Evolutionary conservation across 2,329 filamentous ascomycete species (phyloP), one percentile per base, ranked within the genome.

Genomic region (Ophiostoma sp.): DNA sequence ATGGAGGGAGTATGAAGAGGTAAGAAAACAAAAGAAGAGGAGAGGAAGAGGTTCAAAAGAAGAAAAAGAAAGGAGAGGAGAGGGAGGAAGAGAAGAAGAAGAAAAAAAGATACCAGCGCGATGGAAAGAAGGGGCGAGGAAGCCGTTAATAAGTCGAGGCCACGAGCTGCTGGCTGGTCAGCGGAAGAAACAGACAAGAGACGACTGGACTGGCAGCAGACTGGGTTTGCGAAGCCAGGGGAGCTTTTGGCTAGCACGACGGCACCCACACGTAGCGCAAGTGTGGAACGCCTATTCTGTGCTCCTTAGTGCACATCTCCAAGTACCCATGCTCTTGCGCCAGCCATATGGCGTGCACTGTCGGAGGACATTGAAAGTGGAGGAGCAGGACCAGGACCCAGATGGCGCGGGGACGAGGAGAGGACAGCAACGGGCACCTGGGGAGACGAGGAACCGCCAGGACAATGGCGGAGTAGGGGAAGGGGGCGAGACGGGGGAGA

Each of bases 381-480:
- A 73, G 66, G 55, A 57, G 0, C n/a, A n/a, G n/a, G n/a, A n/a
- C n/a, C n/a, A n/a, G n/a, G n/a, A n/a, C n/a, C 15, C 19, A 55
- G 39, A 45, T 22, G 57, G 64, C 73, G 70, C 48, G 70, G 71
- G 63, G 64, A 64, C 66, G 45, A 59, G 70, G 70, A 61, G 73
- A 33, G 33, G 33, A 9, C 63, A 50, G 15, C 39, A 48, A 69
- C 22, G 52, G 71, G 48, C 64, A 74, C 39, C 25, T 55, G 64
- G 57, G 19, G 22, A 50, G 55, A 61, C 33, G n/a, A 61, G 52
- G 55, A 71, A 45, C 15, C 9, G 50, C 25, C 50, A 63, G 7
- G 33, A 42, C 39, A 36, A 50, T 59, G 72, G 71, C 72, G 74
- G 75, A 75, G 72, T 70, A 74, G 74, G 74, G 75, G 75, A 75